Percentiles rank a stretch among this genome's conserved stretches.
Evolutionary conservation across 1,139 yeast genomes (phyloP).

Genomic region (Saccharomyces hybrid): DNA sequence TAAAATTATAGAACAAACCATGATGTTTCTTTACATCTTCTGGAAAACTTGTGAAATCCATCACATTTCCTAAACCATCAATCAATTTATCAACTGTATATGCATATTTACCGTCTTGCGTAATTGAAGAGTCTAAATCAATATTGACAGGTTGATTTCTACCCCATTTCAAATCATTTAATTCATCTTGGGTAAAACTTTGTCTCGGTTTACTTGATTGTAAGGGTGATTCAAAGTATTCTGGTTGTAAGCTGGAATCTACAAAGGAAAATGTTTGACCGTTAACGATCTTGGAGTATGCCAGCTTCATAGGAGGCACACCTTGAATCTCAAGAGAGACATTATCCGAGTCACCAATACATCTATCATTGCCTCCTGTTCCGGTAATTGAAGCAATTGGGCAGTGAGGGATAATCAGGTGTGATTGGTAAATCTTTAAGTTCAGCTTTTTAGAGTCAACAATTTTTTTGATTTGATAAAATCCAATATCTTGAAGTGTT

Average conservation of each 20-base stretch:
- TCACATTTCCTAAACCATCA: slow-evolving; percentile 69
- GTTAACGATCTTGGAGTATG: slow-evolving; percentile 50
- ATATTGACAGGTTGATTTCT: slow-evolving; percentile 41
- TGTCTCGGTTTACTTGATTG: slow-evolving; percentile 19
- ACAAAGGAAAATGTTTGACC: slow-evolving; percentile 39
- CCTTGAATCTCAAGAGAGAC: slow-evolving; percentile 58
- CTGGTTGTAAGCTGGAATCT: slow-evolving; percentile 45
- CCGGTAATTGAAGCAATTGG: slow-evolving; percentile 53
- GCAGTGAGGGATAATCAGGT: slow-evolving; percentile 63
- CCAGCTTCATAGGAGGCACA: slow-evolving; percentile 64
- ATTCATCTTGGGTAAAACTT: slow-evolving; percentile 29
- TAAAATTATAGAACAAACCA: slow-evolving; percentile 47
- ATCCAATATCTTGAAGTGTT: slow-evolving; percentile 64
- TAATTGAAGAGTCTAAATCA: slow-evolving; percentile 42
- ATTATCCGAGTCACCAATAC: slow-evolving; percentile 54
- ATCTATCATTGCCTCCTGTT: slow-evolving; percentile 38
- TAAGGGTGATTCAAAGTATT: slow-evolving; percentile 35
- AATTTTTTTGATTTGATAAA: slow-evolving; percentile 60
- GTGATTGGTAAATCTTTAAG: slow-evolving; percentile 57
- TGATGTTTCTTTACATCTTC: slow-evolving; percentile 32
- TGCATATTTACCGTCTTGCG: slow-evolving; percentile 50
- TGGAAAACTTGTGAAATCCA: slow-evolving; percentile 42
- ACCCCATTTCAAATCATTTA: slow-evolving; percentile 47
- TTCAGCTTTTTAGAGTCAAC: slow-evolving; percentile 56
- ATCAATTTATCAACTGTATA: slow-evolving; percentile 59